These are phyloP conservation scores for Hypoxylon perforatum DNA, from an alignment of 495 filamentous ascomycete genomes.

Conservation along the genomic window DNA sequence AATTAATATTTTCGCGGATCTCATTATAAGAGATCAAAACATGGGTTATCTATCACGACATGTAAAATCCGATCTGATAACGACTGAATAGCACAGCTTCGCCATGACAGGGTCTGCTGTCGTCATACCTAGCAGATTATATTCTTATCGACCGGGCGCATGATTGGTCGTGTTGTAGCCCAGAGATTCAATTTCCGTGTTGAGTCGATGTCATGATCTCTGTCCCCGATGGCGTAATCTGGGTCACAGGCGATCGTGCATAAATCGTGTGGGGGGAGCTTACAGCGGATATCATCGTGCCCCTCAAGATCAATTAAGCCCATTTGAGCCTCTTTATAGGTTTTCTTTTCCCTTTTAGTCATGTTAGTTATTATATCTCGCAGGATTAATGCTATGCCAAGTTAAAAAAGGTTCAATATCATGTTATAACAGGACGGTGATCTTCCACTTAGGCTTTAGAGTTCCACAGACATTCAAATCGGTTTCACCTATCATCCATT, in stretches of 20 bases:
- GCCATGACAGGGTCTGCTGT: constrained; percentile 38
- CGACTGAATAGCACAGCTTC: constrained; percentile 17
- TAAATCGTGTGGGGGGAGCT: constrained; percentile 18
- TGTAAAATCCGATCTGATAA: constrained; percentile 29
- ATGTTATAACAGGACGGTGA: too few relatives aligned
- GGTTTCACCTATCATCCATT: too few relatives aligned
- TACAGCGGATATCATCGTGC: neutral
- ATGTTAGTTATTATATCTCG: neutral
- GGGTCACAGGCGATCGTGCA: constrained; percentile 47
- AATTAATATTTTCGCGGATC: neutral
- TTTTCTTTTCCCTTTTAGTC: neutral
- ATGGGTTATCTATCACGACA: constrained; percentile 6
- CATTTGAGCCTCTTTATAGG: neutral
- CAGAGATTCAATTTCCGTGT: constrained; percentile 7
- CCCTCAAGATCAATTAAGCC: neutral
- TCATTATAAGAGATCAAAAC: neutral
- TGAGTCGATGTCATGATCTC: constrained; percentile 54
- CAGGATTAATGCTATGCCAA: too few relatives aligned
- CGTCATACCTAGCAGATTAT: constrained; percentile 18
- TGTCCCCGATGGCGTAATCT: constrained; percentile 74
- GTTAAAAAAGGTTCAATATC: too few relatives aligned
- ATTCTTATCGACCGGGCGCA: neutral
- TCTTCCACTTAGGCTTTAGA: too few relatives aligned
- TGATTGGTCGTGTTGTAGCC: constrained; percentile 27
- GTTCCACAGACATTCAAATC: too few relatives aligned